Evolutionary conservation across 1,139 yeast species (phyloP).

Genomic region (Zygosaccharomyces pseudobailii): DNA sequence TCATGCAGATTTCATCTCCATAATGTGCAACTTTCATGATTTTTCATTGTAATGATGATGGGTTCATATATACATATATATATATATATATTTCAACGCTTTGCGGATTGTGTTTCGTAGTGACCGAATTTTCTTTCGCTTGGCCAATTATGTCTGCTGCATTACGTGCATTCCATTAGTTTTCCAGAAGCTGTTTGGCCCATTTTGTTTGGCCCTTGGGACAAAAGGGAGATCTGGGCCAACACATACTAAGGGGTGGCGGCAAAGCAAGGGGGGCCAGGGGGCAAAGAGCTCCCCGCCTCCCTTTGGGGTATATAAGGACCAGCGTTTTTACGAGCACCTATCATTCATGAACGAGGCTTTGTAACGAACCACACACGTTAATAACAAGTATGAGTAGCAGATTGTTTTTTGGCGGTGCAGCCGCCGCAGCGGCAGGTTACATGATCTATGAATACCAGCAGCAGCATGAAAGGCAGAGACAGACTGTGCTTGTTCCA

Average conservation of each 20-base stretch:
- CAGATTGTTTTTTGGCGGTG: slow-evolving; percentile 20
- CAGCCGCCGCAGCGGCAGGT: slow-evolving; percentile 23
- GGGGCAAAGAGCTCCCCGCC: background rate
- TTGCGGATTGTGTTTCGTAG: too few species aligned
- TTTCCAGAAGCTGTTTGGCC: background rate
- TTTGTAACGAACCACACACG: too few species aligned
- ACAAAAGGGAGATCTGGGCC: slow-evolving; percentile 1
- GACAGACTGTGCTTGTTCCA: slow-evolving; percentile 6
- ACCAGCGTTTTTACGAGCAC: background rate
- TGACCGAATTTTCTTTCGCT: too few species aligned
- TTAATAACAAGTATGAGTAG: slow-evolving; percentile 12
- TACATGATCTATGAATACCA: slow-evolving; percentile 20
- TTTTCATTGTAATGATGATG: too few species aligned
- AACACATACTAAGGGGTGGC: slow-evolving; percentile 6
- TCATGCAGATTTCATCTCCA: too few species aligned
- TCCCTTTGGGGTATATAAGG: slow-evolving; percentile 1
- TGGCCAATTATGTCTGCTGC: too few species aligned
- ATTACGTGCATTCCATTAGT: background rate
- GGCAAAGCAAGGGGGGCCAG: slow-evolving; percentile 1
- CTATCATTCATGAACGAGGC: too few species aligned
- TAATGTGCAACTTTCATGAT: too few species aligned
- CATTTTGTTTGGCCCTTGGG: background rate
- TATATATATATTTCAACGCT: too few species aligned
- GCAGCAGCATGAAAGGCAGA: slow-evolving; percentile 18
- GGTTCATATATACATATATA: too few species aligned